Percentiles rank a stretch among this genome's conserved stretches.
Conservation (phyloP, 2,329 filamentous ascomycete species). For the Diaporthe destruens region DNA sequence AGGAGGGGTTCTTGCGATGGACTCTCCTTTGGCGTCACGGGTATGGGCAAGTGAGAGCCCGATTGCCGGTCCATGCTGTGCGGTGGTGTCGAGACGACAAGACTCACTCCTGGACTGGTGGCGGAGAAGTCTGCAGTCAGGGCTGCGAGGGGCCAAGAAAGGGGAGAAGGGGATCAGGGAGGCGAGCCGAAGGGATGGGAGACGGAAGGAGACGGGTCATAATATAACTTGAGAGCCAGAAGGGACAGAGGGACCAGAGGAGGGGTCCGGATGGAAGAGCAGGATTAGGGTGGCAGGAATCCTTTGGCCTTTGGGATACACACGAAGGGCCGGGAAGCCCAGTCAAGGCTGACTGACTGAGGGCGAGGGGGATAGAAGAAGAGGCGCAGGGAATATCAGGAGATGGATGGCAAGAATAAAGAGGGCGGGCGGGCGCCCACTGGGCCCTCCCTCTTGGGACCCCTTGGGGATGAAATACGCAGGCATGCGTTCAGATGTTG, state of each 20-base stretch:
- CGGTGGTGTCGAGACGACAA: not conserved
- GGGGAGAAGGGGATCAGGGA: not conserved
- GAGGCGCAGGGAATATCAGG: slow-evolving; percentile 4
- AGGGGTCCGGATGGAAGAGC: slow-evolving; percentile 26
- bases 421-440: not conserved
- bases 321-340: slow-evolving; percentile 1
- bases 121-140: slow-evolving; percentile 11
- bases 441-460: too few relatives aligned
- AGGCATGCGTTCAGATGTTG: not conserved
- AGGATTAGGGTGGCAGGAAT: slow-evolving; percentile 32
- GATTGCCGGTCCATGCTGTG: slow-evolving; percentile 40
- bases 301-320: slow-evolving; percentile 37
- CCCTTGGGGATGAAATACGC: not conserved
- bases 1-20: slow-evolving; percentile 40
- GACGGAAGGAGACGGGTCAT: slow-evolving; percentile 9
- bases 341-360: slow-evolving; percentile 19
- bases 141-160: slow-evolving; percentile 25
- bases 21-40: slow-evolving; percentile 39
- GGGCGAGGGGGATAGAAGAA: not conserved
- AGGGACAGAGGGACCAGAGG: not conserved
- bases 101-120: not conserved
- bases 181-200: not conserved
- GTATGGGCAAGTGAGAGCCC: slow-evolving; percentile 40
- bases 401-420: not conserved
- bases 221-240: slow-evolving; percentile 19